Conservation (phyloP, 495 filamentous ascomycete species). For the Terfezia claveryi region DNA sequence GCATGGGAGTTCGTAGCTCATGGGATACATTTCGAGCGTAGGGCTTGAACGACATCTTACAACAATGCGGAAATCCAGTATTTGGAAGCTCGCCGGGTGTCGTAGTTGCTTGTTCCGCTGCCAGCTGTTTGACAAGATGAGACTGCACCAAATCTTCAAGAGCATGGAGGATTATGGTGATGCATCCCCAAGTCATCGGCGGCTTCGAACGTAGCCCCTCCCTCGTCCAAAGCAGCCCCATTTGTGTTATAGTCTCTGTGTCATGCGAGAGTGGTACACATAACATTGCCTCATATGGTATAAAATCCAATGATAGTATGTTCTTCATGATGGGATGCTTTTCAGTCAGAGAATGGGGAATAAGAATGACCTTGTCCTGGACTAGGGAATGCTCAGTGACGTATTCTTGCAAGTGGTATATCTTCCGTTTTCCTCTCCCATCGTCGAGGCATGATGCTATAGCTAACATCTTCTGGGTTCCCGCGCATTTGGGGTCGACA, state of each 20-base stretch:
- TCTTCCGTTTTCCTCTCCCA: conserved; percentile 30
- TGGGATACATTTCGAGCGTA: conserved; percentile 62
- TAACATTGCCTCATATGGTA: conserved; percentile 43
- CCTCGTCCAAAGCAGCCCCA: conserved; percentile 52
- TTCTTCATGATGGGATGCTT: not conserved
- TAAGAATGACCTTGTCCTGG: conserved; percentile 51
- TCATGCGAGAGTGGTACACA: conserved; percentile 49
- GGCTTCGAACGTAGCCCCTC: conserved; percentile 34
- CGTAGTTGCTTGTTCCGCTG: conserved; percentile 19
- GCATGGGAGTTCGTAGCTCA: conserved; percentile 65
- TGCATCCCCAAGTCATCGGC: conserved; percentile 41
- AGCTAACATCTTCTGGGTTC: conserved; percentile 27
- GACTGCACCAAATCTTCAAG: conserved; percentile 49
- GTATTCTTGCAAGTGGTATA: conserved; percentile 40
- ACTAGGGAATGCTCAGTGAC: conserved; percentile 46
- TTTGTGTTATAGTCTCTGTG: conserved; percentile 49
- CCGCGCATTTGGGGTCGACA: conserved; percentile 35
- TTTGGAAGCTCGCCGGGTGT: conserved; percentile 12
- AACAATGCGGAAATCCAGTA: conserved; percentile 30
- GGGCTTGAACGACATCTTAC: conserved; percentile 47
- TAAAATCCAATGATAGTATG: conserved; percentile 27
- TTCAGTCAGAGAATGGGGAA: conserved; percentile 35
- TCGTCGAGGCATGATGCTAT: conserved; percentile 50
- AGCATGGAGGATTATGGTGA: conserved; percentile 54
- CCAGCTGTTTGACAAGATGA: conserved; percentile 31